phyloP scores from a whole-genome alignment of 345 rosid species.

The Stellera chamaejasme region DNA sequence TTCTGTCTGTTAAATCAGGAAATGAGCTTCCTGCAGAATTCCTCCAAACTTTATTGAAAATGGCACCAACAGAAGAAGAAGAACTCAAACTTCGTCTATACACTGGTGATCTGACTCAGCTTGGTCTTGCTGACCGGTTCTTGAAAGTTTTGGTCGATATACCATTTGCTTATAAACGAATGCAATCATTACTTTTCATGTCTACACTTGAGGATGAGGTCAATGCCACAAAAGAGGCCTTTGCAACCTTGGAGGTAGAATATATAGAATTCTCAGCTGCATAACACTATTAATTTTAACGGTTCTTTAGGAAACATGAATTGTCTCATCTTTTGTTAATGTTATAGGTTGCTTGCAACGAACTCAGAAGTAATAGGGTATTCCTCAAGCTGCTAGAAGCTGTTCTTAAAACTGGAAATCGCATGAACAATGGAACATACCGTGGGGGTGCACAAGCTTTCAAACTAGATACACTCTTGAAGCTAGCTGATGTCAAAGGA shows the following conservation, averaged over 20 bases:
- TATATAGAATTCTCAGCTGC: conserved; percentile 9
- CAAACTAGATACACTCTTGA: conserved; percentile 63
- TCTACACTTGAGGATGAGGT: conserved; percentile 48
- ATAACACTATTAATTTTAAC: neutral
- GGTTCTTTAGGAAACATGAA: no score
- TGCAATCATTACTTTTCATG: conserved; percentile 53
- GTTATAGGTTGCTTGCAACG: conserved; percentile 51
- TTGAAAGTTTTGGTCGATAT: conserved; percentile 44
- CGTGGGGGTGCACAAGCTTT: conserved; percentile 67
- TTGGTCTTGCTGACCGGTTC: conserved; percentile 60
- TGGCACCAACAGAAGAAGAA: conserved; percentile 56
- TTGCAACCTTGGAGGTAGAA: conserved; percentile 42
- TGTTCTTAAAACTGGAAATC: conserved; percentile 68
- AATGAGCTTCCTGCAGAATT: conserved; percentile 54
- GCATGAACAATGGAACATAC: conserved; percentile 66
- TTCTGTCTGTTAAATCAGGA: conserved; percentile 32
- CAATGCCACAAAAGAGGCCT: conserved; percentile 31
- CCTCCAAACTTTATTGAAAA: conserved; percentile 46
- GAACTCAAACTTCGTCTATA: conserved; percentile 58
- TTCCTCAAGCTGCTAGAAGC: conserved; percentile 68
- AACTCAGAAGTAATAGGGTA: conserved; percentile 41
- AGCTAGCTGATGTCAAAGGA: conserved; percentile 59
- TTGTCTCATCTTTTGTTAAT: neutral
- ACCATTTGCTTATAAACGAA: conserved; percentile 52
- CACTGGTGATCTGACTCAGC: conserved; percentile 37